Conservation (phyloP, 495 filamentous ascomycete genomes). For the Penicillium goetzii region DNA sequence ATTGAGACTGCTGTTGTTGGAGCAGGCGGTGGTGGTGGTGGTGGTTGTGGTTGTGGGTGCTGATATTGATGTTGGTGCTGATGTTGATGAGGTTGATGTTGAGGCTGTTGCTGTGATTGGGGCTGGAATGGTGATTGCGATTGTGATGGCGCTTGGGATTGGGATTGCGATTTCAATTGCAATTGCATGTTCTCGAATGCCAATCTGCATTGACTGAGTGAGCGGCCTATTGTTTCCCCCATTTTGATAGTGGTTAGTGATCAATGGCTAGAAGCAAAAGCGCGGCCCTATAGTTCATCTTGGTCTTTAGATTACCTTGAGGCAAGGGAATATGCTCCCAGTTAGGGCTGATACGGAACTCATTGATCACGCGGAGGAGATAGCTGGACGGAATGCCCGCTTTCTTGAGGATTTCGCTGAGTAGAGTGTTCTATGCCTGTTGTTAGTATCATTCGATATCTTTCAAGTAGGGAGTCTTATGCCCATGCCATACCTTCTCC, state of each 20-base stretch:
- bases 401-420: constrained; percentile 65
- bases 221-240: constrained; percentile 37
- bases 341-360: constrained; percentile 51
- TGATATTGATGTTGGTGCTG: constrained; percentile 9
- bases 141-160: constrained; percentile 17
- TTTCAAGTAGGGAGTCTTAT: background rate
- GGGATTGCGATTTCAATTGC: constrained; percentile 27
- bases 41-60: constrained; percentile 5
- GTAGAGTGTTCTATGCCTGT: constrained; percentile 50
- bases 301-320: constrained; percentile 40
- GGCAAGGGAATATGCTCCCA: constrained; percentile 65
- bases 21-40: constrained; percentile 6
- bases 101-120: background rate
- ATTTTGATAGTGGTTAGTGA: constrained; percentile 3
- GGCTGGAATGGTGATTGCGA: constrained; percentile 24
- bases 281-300: background rate
- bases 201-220: constrained; percentile 48
- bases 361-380: constrained; percentile 54
- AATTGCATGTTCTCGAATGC: constrained; percentile 45
- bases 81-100: background rate
- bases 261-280: background rate
- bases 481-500: constrained; percentile 57
- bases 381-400: constrained; percentile 53
- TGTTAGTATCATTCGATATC: constrained; percentile 13
- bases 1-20: constrained; percentile 18